phyloP scores from a whole-genome alignment of 2,329 filamentous ascomycete genomes.

The Corinectria fuckeliana region DNA sequence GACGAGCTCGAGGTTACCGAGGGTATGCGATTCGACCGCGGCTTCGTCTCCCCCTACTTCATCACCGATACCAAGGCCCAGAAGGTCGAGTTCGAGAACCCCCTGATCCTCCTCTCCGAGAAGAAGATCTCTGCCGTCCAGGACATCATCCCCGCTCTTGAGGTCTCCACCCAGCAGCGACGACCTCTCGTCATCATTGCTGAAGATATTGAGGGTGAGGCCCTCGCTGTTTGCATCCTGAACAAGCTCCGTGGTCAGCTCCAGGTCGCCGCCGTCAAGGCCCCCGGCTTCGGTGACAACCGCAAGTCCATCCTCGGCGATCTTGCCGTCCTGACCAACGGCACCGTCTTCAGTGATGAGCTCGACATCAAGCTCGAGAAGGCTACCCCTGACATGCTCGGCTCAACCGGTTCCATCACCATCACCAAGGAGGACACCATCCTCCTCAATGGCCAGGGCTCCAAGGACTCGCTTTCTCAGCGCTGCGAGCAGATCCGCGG shows the following conservation, averaged over 20 bases:
- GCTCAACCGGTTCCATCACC: slow-evolving; percentile 96
- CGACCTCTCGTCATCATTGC: slow-evolving; percentile 97
- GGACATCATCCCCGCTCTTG: slow-evolving; percentile 97
- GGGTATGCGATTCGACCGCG: slow-evolving; percentile 99
- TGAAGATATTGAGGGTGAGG: slow-evolving; percentile 98
- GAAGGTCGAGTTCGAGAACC: slow-evolving; percentile 99
- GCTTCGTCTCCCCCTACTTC: slow-evolving; percentile 98
- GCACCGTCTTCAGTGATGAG: slow-evolving; percentile 97
- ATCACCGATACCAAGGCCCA: slow-evolving; percentile 99
- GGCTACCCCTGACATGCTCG: slow-evolving; percentile 93
- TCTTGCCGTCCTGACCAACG: slow-evolving; percentile 93
- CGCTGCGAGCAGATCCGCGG: slow-evolving; percentile 99
- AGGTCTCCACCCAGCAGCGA: slow-evolving; percentile 94
- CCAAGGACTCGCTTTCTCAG: slow-evolving; percentile 91
- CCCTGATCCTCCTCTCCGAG: slow-evolving; percentile 96
- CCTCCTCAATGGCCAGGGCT: slow-evolving; percentile 94
- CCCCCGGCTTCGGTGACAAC: slow-evolving; percentile 99
- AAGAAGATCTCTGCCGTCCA: slow-evolving; percentile 99
- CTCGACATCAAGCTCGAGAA: slow-evolving; percentile 99
- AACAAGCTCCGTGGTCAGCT: slow-evolving; percentile 99
- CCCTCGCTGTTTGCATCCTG: slow-evolving; percentile 96
- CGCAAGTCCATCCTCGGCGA: slow-evolving; percentile 99
- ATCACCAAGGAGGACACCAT: slow-evolving; percentile 99
- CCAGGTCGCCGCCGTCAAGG: slow-evolving; percentile 98
- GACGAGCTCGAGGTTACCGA: slow-evolving; percentile 99